phyloP scores from a whole-genome alignment of 2,329 filamentous ascomycete species.

The Pseudogymnoascus sp. region DNA sequence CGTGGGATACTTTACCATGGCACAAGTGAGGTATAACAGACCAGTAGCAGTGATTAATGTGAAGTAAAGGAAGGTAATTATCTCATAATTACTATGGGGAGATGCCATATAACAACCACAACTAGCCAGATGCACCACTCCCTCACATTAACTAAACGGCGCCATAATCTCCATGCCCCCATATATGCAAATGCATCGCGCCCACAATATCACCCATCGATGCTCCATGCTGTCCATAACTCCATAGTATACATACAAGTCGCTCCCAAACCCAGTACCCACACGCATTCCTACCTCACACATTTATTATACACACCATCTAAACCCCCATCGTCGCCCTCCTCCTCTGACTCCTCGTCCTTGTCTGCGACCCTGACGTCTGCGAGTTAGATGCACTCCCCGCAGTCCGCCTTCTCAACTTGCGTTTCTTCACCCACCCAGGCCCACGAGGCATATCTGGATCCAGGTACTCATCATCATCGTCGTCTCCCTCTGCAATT shows the following conservation, averaged over 20 bases:
- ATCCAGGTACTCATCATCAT: slow-evolving; percentile 20
- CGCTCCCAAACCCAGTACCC: not conserved
- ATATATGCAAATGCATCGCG: not conserved
- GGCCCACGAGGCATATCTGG: not conserved
- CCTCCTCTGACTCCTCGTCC: slow-evolving; percentile 17
- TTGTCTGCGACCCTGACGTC: slow-evolving; percentile 26
- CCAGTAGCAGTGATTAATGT: not conserved
- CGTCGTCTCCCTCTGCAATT: slow-evolving; percentile 12
- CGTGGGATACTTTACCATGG: not conserved
- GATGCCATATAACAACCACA: not conserved
- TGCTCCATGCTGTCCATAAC: not conserved
- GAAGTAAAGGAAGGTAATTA: not conserved
- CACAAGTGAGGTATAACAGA: too few species aligned
- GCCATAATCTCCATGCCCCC: not conserved
- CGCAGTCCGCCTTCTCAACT: slow-evolving; percentile 15
- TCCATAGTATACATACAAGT: not conserved
- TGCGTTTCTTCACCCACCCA: slow-evolving; percentile 15
- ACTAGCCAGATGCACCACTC: not conserved
- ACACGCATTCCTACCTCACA: not conserved
- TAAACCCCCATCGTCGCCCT: slow-evolving; percentile 20
- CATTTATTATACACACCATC: slow-evolving; percentile 29
- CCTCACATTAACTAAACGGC: not conserved
- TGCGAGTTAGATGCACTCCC: slow-evolving; percentile 19
- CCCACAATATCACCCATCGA: not conserved
- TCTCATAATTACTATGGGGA: not conserved